Evolutionary conservation across 345 rosid genomes (phyloP).

Genomic region (Eucalyptus leucophloia): DNA sequence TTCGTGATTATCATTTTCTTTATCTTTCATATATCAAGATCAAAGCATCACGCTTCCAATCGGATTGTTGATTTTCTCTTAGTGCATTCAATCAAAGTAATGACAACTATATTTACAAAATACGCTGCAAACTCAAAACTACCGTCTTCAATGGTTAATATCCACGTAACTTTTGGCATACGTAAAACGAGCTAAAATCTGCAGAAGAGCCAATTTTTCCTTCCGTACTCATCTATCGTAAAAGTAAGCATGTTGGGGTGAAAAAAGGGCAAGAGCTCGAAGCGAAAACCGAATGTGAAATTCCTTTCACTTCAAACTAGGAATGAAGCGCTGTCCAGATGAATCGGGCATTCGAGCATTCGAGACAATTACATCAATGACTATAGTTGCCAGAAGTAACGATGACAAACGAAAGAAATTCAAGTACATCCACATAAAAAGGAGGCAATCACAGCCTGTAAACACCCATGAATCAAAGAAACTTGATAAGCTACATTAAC

Average conservation of each 20-base stretch:
- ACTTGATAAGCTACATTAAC: neutral
- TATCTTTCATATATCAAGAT: neutral
- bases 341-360: neutral
- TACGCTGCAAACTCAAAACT: neutral
- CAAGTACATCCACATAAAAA: neutral
- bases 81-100: neutral
- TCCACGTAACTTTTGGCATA: neutral
- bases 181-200: neutral
- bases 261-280: neutral
- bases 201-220: neutral
- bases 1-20: neutral
- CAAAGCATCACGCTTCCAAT: neutral
- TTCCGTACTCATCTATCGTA: neutral
- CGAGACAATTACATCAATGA: neutral
- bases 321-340: neutral
- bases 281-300: neutral
- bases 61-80: neutral
- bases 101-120: fast-evolving
- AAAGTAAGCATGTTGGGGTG: neutral
- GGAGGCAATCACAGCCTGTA: neutral
- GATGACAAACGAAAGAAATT: neutral
- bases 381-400: neutral
- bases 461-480: neutral
- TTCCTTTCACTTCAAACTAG: neutral
- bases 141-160: neutral